Evolutionary conservation across 2,329 filamentous ascomycete species (phyloP).

Genomic region (Apiospora marii): DNA sequence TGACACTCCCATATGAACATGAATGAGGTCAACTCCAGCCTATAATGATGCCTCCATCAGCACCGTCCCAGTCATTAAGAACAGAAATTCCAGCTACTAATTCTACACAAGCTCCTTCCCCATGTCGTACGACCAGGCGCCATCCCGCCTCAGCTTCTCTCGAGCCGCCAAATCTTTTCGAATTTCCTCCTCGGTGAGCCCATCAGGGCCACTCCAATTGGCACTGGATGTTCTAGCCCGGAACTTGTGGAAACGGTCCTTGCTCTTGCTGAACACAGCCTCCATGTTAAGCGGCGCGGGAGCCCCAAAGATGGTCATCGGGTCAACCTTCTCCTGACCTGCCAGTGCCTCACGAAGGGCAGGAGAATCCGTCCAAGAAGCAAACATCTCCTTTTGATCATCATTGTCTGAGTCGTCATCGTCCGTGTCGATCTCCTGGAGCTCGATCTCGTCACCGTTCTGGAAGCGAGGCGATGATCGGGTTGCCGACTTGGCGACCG

Average conservation of each 20-base stretch:
- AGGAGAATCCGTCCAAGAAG: conserved; percentile 89
- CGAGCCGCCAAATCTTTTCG: conserved; percentile 72
- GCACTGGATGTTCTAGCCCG: conserved; percentile 91
- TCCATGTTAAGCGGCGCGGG: conserved; percentile 92
- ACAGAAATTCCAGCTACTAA: conserved; percentile 1
- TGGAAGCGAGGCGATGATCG: conserved; percentile 85
- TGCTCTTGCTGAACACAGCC: conserved; percentile 91
- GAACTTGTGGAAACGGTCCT: conserved; percentile 86
- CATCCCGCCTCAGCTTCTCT: conserved; percentile 72
- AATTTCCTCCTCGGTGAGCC: conserved; percentile 78
- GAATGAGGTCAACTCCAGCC: conserved; percentile 19
- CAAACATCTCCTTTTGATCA: conserved; percentile 67
- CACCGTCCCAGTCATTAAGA: conserved; percentile 14
- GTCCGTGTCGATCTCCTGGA: conserved; percentile 95
- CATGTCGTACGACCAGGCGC: conserved; percentile 72
- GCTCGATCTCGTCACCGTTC: conserved; percentile 87
- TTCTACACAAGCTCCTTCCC: conserved; percentile 41
- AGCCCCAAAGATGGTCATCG: conserved; percentile 85
- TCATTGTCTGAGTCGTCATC: conserved; percentile 81
- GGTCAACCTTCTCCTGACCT: conserved; percentile 85
- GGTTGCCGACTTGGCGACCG: conserved; percentile 65
- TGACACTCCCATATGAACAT: conserved; percentile 12
- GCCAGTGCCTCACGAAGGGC: conserved; percentile 78
- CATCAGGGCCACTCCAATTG: conserved; percentile 87
- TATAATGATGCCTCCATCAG: conserved; percentile 13